These are phyloP conservation scores for Ogataea corticis DNA, from an alignment of 805 yeast species.

Conservation along the genomic window DNA sequence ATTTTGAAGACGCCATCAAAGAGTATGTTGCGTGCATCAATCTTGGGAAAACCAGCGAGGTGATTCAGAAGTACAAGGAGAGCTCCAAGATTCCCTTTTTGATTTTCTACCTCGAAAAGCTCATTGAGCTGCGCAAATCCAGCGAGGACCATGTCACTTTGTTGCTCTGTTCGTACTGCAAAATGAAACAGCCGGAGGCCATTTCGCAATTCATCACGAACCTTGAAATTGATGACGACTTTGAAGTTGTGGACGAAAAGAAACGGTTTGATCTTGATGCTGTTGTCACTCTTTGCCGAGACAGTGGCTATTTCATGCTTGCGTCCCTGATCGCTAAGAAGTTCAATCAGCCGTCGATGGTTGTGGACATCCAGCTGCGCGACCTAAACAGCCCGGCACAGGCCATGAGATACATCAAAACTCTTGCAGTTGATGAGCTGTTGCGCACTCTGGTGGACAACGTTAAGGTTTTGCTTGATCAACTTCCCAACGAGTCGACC, in stretches of 20 bases:
- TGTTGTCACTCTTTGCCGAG: conserved; percentile 69
- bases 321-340: conserved; percentile 71
- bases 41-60: conserved; percentile 65
- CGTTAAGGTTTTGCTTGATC: conserved; percentile 63
- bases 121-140: conserved; percentile 56
- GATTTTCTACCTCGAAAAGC: conserved; percentile 60
- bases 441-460: conserved; percentile 56
- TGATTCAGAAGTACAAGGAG: conserved; percentile 77
- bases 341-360: conserved; percentile 69
- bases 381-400: conserved; percentile 61
- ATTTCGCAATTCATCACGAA: conserved; percentile 55
- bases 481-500: conserved; percentile 78
- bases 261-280: conserved; percentile 65
- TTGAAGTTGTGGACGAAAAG: conserved; percentile 36
- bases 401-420: conserved; percentile 64
- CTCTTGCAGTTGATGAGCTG: conserved; percentile 74
- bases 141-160: conserved; percentile 82
- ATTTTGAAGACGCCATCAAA: conserved; percentile 67
- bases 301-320: conserved; percentile 62
- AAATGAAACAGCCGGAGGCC: conserved; percentile 61
- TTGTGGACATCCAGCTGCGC: conserved; percentile 71
- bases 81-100: conserved; percentile 68
- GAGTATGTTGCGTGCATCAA: conserved; percentile 57
- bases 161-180: conserved; percentile 76
- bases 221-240: conserved; percentile 35